A percentile compares a stretch with the other conserved stretches of the same genome.
phyloP scores from a whole-genome alignment of 1,284 basidiomycete species.

The Ceratobasidium sp. region DNA sequence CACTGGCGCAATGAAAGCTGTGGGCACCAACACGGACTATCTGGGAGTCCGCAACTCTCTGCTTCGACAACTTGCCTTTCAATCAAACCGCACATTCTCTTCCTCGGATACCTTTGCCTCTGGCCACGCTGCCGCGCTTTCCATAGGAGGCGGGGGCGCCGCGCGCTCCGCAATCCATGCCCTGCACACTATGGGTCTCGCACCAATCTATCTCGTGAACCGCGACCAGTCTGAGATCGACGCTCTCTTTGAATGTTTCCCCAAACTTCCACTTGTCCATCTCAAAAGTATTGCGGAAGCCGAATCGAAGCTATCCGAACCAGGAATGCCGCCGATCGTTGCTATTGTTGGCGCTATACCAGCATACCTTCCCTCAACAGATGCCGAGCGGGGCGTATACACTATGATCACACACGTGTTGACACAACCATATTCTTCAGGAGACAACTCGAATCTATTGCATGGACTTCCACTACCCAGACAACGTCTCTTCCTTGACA shows the following conservation, averaged over 20 bases:
- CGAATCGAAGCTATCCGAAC: constrained; percentile 14
- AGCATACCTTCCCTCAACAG: constrained; percentile 37
- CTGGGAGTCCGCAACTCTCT: constrained; percentile 55
- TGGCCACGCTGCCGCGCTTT: constrained; percentile 50
- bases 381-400: constrained; percentile 38
- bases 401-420: constrained; percentile 30
- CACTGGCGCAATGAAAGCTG: constrained; percentile 49
- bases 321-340: constrained; percentile 32
- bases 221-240: constrained; percentile 47
- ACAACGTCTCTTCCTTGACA: constrained; percentile 52
- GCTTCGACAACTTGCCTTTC: constrained; percentile 48
- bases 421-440: constrained; percentile 17
- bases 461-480: constrained; percentile 47
- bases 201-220: constrained; percentile 54
- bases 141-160: constrained; percentile 56
- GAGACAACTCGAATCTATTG: constrained; percentile 16
- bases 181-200: constrained; percentile 53
- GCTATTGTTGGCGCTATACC: constrained; percentile 43
- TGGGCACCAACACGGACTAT: constrained; percentile 55
- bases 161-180: constrained; percentile 55
- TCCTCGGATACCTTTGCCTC: constrained; percentile 45
- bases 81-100: constrained; percentile 47
- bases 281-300: constrained; percentile 22
- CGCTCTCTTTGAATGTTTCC: constrained; percentile 41
- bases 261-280: constrained; percentile 34